Evolutionary conservation across 495 filamentous ascomycete species (phyloP), one percentile per base, ranked within the genome.

Genomic region (Patellaria atrata): DNA sequence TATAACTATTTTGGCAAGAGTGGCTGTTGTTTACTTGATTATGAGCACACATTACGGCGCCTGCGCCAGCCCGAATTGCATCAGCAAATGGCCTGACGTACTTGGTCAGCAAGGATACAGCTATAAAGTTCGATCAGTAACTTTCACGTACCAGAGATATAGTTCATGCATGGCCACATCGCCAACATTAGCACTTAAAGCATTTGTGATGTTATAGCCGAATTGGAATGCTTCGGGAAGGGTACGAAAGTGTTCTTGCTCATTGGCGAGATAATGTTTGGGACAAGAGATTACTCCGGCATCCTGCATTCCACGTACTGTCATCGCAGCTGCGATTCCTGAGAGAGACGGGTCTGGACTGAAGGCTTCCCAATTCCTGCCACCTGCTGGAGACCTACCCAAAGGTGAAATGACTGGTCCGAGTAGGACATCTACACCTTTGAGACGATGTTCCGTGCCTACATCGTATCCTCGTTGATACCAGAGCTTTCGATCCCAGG

Each of bases 111-210:
- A n/a, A n/a, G n/a, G n/a, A n/a, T n/a, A n/a, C n/a, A n/a, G n/a
- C n/a, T n/a, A n/a, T n/a, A n/a, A n/a, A n/a, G n/a, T n/a, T n/a
- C n/a, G n/a, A n/a, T n/a, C n/a, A n/a, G n/a, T n/a, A n/a, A n/a
- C n/a, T n/a, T n/a, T n/a, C n/a, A n/a, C n/a, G n/a, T n/a, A n/a
- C n/a, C 89, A 97, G 8, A 94, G 65, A 51, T 97, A 97, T 22
- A 89, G 51, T 56, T 97, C 89, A 56, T 97, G 89, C 72, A 97
- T 71, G 2, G 87, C 91, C 54, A 72, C 77, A 58, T 97, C 89
- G 52, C 94, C 89, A n/a, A 94, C 60, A 51, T 94, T 97, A 11
- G 77, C 72, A 50, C 82, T 89, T 4, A 77, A 30, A 17, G 65
- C 60, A 34, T 86, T 69, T 16, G 47, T 54, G 36, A 82, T 77